Evolutionary conservation across 78 protist species (phyloP), one percentile per base, ranked within the genome.

Genomic region (Isochrysis galbana): DNA sequence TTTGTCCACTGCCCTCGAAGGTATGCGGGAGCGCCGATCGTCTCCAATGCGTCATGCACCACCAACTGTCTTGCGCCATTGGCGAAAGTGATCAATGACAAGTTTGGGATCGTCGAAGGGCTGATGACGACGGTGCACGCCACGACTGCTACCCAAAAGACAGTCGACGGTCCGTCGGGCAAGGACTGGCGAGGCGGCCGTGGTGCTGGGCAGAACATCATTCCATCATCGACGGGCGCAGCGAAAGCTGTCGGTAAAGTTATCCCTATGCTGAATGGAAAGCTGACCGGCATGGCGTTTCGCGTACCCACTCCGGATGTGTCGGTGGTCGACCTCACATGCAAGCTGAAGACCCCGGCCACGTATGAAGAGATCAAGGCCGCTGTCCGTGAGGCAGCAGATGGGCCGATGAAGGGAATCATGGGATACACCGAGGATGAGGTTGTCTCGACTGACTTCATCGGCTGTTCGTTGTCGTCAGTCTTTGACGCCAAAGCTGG

Each of bases 31-130:
- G 86, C 44, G n/a, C n/a, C n/a, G n/a, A n/a, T n/a, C n/a, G n/a
- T 98, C 87, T 97, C 98, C 48, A 97, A 97, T 94, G 99, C 99
- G 42, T 98, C 99, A 36, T 99, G 99, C 96, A 99, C 99, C 83
- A 99, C 99, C 97, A 99, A 99, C 98, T 99, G 99, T 97, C 96
- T 99, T 39, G 99, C 99, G 1, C 99, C 99, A 87, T 89, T 99
- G 38, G 98, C 96, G 91, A 96, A 97, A 94, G 41, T 44, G 41
- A 10, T 70, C 38, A 34, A 70, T 41, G 46, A 39, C 23, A 38
- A 39, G 46, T 14, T 77, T n/a, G 46, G 47, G 36, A 14, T 77
- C 42, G 1, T 32, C 29, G 14, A 46, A 21, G 74, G 90, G 41
- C 23, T 23, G 89, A 90, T 90, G 41, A 90, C 93, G 23, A 90